A percentile compares a stretch with the other conserved stretches of the same genome.
Conservation (phyloP, 768 basidiomycete genomes). For the Hygrocybe punicea region DNA sequence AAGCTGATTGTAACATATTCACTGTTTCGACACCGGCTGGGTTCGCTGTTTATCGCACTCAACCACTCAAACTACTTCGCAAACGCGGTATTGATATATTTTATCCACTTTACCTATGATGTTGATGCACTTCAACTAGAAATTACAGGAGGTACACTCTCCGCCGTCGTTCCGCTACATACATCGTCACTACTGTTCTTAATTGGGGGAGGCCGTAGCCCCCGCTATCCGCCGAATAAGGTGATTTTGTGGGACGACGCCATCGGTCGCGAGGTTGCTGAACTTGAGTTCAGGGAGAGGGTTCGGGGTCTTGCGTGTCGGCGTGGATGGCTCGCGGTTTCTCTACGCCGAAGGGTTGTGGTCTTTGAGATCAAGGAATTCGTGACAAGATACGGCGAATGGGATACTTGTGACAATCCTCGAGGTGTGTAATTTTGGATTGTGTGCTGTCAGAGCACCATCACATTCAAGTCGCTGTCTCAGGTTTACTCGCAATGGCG, state of each 20-base stretch:
- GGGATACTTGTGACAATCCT: conserved; percentile 86
- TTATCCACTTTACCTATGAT: not conserved
- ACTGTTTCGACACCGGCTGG: conserved; percentile 75
- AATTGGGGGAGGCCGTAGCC: conserved; percentile 82
- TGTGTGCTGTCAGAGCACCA: conserved; percentile 6
- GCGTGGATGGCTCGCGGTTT: conserved; percentile 81
- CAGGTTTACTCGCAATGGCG: conserved; percentile 77
- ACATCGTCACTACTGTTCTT: conserved; percentile 81
- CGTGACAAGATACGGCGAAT: conserved; percentile 66
- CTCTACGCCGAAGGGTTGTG: conserved; percentile 73
- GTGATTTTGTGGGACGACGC: conserved; percentile 88
- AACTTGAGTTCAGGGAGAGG: conserved; percentile 83
- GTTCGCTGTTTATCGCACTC: conserved; percentile 77
- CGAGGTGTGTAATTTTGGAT: conserved; percentile 51
- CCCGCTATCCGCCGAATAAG: conserved; percentile 88
- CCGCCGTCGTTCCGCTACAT: conserved; percentile 75
- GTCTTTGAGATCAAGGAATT: conserved; percentile 67
- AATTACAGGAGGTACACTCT: conserved; percentile 72
- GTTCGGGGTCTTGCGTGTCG: conserved; percentile 78
- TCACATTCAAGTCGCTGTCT: not conserved
- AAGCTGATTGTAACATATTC: conserved; percentile 77
- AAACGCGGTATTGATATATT: conserved; percentile 62
- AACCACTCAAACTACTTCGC: conserved; percentile 71
- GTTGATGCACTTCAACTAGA: conserved; percentile 44
- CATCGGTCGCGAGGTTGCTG: conserved; percentile 71